These are phyloP conservation scores for Sugiyamaella smithiae DNA, from an alignment of 805 yeast species.

Conservation along the genomic window DNA sequence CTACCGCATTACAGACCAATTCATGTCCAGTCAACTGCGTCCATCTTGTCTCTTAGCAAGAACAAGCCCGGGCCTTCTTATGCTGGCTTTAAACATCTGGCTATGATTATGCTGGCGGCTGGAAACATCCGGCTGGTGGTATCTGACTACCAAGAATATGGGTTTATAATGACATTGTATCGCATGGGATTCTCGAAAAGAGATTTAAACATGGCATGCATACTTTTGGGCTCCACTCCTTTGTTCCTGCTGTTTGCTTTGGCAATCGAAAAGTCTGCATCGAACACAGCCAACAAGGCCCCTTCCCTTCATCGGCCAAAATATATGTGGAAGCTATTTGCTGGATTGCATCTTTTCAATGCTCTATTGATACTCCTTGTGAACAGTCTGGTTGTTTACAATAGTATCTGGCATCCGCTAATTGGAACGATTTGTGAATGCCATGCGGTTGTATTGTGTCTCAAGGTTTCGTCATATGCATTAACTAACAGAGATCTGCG, in stretches of 20 bases:
- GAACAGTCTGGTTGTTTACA: conserved; percentile 35
- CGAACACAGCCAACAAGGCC: conserved; percentile 14
- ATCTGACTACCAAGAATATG: conserved; percentile 39
- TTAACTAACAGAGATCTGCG: conserved; percentile 46
- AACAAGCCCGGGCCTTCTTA: conserved; percentile 25
- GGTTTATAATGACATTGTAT: conserved; percentile 32
- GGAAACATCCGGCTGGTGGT: conserved; percentile 41
- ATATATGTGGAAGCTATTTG: conserved; percentile 33
- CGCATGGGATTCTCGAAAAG: conserved; percentile 32
- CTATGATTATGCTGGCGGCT: conserved; percentile 37
- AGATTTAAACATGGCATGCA: conserved; percentile 31
- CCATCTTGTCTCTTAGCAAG: conserved; percentile 15
- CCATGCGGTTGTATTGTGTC: conserved; percentile 40
- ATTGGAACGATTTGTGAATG: conserved; percentile 44
- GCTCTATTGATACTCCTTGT: conserved; percentile 30
- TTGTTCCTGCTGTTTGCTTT: conserved; percentile 38
- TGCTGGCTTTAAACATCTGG: conserved; percentile 41
- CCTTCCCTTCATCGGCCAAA: conserved; percentile 22
- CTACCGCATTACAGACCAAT: conserved; percentile 20
- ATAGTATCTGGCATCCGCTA: conserved; percentile 38
- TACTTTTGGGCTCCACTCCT: conserved; percentile 33
- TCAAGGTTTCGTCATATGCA: conserved; percentile 43
- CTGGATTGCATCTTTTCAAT: conserved; percentile 35
- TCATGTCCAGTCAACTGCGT: conserved; percentile 16
- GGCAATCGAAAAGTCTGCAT: conserved; percentile 35